A percentile compares a stretch with the other conserved stretches of the same genome.
These are phyloP conservation scores for Cyclocybe aegerita DNA, from an alignment of 768 basidiomycete genomes.

Conservation along the genomic window DNA sequence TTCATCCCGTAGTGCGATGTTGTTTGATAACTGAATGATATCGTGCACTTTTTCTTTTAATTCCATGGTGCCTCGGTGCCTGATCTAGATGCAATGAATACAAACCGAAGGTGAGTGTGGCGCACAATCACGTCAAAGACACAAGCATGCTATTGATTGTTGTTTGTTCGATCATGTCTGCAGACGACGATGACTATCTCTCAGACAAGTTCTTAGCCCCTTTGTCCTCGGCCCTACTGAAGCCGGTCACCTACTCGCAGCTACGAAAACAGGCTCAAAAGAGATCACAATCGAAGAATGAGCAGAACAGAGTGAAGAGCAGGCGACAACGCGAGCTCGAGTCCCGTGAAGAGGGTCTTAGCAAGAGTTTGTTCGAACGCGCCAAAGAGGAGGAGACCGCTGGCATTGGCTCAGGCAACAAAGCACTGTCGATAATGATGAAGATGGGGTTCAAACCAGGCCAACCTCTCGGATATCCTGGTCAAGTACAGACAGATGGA, in stretches of 20 bases:
- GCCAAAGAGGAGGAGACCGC: slow-evolving; percentile 64
- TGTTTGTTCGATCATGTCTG: slow-evolving; percentile 49
- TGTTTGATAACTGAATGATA: slow-evolving; percentile 29
- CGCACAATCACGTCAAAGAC: slow-evolving; percentile 5
- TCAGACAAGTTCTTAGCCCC: slow-evolving; percentile 80
- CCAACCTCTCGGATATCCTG: slow-evolving; percentile 62
- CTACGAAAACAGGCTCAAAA: slow-evolving; percentile 65
- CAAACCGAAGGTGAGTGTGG: not conserved
- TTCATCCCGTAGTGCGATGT: slow-evolving; percentile 27
- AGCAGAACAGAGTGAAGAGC: slow-evolving; percentile 63
- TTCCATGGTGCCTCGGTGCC: not conserved
- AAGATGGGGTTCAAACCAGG: slow-evolving; percentile 93
- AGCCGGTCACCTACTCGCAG: slow-evolving; percentile 67
- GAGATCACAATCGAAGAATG: slow-evolving; percentile 61
- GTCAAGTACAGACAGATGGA: slow-evolving; percentile 14
- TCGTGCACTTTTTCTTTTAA: slow-evolving; percentile 9
- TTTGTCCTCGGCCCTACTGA: slow-evolving; percentile 28
- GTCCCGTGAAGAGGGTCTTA: slow-evolving; percentile 73
- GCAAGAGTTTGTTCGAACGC: slow-evolving; percentile 77
- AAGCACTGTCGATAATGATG: slow-evolving; percentile 88
- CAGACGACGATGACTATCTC: slow-evolving; percentile 78
- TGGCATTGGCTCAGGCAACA: slow-evolving; percentile 56
- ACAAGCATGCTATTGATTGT: slow-evolving; percentile 12
- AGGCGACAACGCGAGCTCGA: slow-evolving; percentile 71
- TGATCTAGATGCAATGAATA: no score